These are phyloP conservation scores for Phytopythium helicoides DNA, from an alignment of 352 stramenopile species.

Conservation along the genomic window DNA sequence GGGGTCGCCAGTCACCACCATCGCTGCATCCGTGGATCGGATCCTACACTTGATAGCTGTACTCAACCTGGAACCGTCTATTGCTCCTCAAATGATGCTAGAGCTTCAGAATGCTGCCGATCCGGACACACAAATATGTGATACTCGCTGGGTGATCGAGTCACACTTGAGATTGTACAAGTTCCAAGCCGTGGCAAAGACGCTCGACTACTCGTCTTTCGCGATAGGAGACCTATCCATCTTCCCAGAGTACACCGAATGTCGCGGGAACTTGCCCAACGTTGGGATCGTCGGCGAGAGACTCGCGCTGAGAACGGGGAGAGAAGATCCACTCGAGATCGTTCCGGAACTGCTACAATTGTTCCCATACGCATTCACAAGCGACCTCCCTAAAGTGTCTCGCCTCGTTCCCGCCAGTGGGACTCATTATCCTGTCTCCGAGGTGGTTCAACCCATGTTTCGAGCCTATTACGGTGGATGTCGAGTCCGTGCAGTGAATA, in stretches of 20 bases:
- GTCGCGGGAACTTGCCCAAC: slow-evolving; percentile 1
- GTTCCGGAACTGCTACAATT: slow-evolving; percentile 6
- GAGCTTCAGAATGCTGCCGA: slow-evolving; percentile 17
- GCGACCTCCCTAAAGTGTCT: slow-evolving; percentile 17
- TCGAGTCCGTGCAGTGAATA: slow-evolving; percentile 28
- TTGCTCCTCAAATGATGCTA: slow-evolving; percentile 12
- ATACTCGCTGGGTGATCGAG: slow-evolving; percentile 21
- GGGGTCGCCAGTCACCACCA: slow-evolving; percentile 18
- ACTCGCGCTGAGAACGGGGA: not conserved
- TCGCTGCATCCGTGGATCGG: slow-evolving; percentile 12
- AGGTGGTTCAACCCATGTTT: slow-evolving; percentile 26
- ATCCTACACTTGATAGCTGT: slow-evolving; percentile 14
- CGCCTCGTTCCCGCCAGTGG: slow-evolving; percentile 11
- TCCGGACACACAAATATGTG: slow-evolving; percentile 6
- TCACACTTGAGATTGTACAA: slow-evolving; percentile 9
- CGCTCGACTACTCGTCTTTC: slow-evolving; percentile 9
- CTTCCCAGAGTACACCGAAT: slow-evolving; percentile 10
- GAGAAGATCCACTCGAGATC: slow-evolving; percentile 1
- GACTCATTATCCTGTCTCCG: slow-evolving; percentile 14
- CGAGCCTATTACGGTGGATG: slow-evolving; percentile 30
- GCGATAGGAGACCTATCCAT: slow-evolving; percentile 4
- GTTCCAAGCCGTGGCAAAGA: slow-evolving; percentile 6
- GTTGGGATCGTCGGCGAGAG: slow-evolving; percentile 1
- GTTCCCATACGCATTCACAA: slow-evolving; percentile 10
- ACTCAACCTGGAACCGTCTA: slow-evolving; percentile 6